Conservation (phyloP, 768 basidiomycete species). For the Strobilomyces dryophilus region DNA sequence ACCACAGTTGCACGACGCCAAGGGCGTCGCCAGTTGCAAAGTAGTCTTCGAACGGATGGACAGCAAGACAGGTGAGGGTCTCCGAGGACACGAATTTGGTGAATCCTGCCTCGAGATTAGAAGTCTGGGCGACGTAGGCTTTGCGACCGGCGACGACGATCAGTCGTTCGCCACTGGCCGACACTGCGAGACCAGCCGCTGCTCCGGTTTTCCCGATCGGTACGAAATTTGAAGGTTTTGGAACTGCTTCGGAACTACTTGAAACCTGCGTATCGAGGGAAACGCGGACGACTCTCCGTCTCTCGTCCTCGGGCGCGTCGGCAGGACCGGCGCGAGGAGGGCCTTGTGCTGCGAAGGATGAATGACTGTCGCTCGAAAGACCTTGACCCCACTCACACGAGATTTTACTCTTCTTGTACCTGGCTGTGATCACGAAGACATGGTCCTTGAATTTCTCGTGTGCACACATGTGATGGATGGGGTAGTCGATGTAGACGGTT, state of each 20-base stretch:
- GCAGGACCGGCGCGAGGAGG: not conserved
- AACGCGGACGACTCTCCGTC: conserved; percentile 51
- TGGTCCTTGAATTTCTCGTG: conserved; percentile 65
- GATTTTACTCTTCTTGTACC: conserved; percentile 42
- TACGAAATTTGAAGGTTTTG: conserved; percentile 46
- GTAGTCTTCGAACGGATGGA: conserved; percentile 87
- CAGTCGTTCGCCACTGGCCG: conserved; percentile 74
- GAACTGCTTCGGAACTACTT: conserved; percentile 37
- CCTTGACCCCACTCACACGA: conserved; percentile 11
- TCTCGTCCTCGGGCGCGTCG: conserved; percentile 38
- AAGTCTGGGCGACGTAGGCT: conserved; percentile 65
- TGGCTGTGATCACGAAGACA: conserved; percentile 66
- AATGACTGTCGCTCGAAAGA: not conserved
- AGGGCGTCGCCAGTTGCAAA: conserved; percentile 92
- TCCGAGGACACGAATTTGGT: conserved; percentile 83
- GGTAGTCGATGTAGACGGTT: conserved; percentile 65
- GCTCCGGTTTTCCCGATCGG: conserved; percentile 64
- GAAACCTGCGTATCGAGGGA: conserved; percentile 46
- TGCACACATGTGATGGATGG: conserved; percentile 67
- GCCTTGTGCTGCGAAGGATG: conserved; percentile 12
- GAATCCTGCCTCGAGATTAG: conserved; percentile 60
- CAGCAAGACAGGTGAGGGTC: conserved; percentile 74
- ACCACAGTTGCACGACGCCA: conserved; percentile 88
- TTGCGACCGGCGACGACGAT: conserved; percentile 73
- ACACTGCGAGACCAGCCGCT: conserved; percentile 63